Evolutionary conservation across 108 stramenopile species (phyloP).

Genomic region (Nitzschia sp.): DNA sequence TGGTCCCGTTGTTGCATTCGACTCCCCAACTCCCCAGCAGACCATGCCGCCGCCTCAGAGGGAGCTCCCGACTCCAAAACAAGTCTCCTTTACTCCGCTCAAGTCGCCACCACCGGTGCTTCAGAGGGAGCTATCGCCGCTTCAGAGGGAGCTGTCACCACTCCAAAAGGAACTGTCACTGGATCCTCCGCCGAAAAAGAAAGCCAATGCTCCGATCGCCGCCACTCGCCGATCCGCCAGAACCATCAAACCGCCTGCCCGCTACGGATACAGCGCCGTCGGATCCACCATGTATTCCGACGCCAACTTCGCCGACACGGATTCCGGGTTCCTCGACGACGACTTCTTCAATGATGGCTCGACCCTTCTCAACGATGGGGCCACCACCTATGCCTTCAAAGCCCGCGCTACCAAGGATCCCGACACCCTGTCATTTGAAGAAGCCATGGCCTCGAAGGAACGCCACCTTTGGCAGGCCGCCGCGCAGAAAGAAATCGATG

Average conservation of each 20-base stretch:
- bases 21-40: background rate
- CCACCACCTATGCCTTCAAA: background rate
- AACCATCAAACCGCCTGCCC: background rate
- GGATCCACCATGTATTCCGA: background rate
- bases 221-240: conserved; percentile 16
- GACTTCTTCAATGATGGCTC: background rate
- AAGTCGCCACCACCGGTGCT: background rate
- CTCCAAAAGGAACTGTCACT: background rate
- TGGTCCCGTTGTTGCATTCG: background rate
- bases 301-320: background rate
- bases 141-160: background rate
- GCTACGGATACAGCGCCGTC: conserved; percentile 1
- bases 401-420: conserved; percentile 17
- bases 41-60: background rate
- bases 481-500: conserved; percentile 15
- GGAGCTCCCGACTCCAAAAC: background rate
- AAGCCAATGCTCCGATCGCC: background rate
- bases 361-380: background rate
- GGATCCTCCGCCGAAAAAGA: background rate
- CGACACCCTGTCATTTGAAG: conserved; percentile 24
- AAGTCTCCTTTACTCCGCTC: background rate
- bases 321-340: background rate
- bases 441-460: conserved; percentile 22
- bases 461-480: conserved; percentile 6
- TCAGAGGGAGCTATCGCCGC: conserved; percentile 9